phyloP scores from a whole-genome alignment of 1,284 basidiomycete genomes.

The Boletus subluridellus region DNA sequence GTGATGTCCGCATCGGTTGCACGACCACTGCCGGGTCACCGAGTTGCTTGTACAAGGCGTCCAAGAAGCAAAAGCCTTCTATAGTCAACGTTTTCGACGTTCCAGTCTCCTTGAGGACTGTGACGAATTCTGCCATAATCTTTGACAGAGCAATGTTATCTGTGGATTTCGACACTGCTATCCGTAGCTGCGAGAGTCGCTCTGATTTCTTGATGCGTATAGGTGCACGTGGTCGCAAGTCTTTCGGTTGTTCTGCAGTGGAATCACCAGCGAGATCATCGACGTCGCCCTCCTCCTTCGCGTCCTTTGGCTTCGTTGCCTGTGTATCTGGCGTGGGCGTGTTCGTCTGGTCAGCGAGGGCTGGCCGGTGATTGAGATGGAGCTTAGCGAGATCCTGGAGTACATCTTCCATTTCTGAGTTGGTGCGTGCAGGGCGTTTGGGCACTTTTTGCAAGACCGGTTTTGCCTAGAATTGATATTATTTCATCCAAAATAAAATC shows the following conservation, averaged over 20 bases:
- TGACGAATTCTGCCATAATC: slow-evolving; percentile 55
- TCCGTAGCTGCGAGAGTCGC: slow-evolving; percentile 47
- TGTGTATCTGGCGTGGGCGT: slow-evolving; percentile 34
- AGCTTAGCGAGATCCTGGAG: slow-evolving; percentile 58
- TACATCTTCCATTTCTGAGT: slow-evolving; percentile 49
- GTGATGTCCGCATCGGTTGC: slow-evolving; percentile 49
- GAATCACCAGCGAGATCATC: slow-evolving; percentile 52
- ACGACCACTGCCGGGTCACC: slow-evolving; percentile 59
- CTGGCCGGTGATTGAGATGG: slow-evolving; percentile 47
- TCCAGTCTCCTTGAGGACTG: slow-evolving; percentile 56
- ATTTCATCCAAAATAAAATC: neutral
- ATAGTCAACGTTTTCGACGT: slow-evolving; percentile 65
- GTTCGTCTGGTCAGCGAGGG: slow-evolving; percentile 51
- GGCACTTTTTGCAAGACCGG: slow-evolving; percentile 27
- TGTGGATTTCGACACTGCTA: slow-evolving; percentile 42
- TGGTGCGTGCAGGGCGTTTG: slow-evolving; percentile 28
- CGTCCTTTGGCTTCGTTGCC: slow-evolving; percentile 33
- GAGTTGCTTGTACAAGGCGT: slow-evolving; percentile 63
- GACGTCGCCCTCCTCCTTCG: slow-evolving; percentile 32
- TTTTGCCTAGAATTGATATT: slow-evolving; percentile 22
- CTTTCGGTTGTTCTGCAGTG: slow-evolving; percentile 31
- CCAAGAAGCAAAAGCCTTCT: slow-evolving; percentile 67
- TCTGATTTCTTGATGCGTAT: slow-evolving; percentile 49
- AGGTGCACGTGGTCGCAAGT: slow-evolving; percentile 28
- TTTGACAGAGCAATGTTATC: slow-evolving; percentile 53